These are phyloP conservation scores for Melanopsichium pennsylvanicum DNA, from an alignment of 1,284 basidiomycete genomes.

Conservation along the genomic window DNA sequence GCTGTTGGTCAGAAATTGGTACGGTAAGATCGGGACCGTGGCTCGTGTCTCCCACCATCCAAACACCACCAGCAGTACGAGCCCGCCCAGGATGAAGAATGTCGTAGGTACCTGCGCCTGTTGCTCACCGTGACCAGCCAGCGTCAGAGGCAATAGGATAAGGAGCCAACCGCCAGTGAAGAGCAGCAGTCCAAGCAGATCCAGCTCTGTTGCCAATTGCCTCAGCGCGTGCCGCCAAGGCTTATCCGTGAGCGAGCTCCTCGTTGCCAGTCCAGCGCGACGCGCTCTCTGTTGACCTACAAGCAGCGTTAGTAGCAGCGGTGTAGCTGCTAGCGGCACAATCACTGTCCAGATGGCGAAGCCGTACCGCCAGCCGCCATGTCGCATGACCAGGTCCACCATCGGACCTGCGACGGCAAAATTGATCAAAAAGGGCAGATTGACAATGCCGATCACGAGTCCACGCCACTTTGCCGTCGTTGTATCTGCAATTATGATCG, in stretches of 20 bases:
- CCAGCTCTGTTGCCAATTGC: slow-evolving; percentile 69
- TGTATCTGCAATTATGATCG: slow-evolving; percentile 73
- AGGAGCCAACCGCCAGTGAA: slow-evolving; percentile 72
- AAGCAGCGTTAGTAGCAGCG: slow-evolving; percentile 57
- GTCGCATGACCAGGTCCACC: slow-evolving; percentile 71
- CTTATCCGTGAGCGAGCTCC: slow-evolving; percentile 34
- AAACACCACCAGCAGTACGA: slow-evolving; percentile 67
- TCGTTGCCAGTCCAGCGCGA: slow-evolving; percentile 35
- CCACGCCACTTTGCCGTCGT: slow-evolving; percentile 82
- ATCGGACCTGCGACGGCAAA: slow-evolving; percentile 74
- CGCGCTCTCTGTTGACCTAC: slow-evolving; percentile 57
- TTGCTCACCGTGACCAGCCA: slow-evolving; percentile 66
- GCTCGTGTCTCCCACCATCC: slow-evolving; percentile 68
- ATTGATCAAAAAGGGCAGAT: slow-evolving; percentile 75
- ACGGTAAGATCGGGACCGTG: slow-evolving; percentile 68
- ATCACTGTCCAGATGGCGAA: slow-evolving; percentile 70
- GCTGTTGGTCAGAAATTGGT: slow-evolving; percentile 62
- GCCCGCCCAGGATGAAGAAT: slow-evolving; percentile 62
- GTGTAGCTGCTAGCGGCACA: slow-evolving; percentile 58
- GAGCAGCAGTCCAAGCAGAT: slow-evolving; percentile 75
- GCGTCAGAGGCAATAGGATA: slow-evolving; percentile 75
- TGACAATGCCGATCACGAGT: slow-evolving; percentile 71
- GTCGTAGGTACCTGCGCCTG: slow-evolving; percentile 24
- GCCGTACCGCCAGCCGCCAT: slow-evolving; percentile 76
- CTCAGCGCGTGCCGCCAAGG: slow-evolving; percentile 32